Conservation (phyloP, 305 asterid genomes). For the Fraxinus albicans region DNA sequence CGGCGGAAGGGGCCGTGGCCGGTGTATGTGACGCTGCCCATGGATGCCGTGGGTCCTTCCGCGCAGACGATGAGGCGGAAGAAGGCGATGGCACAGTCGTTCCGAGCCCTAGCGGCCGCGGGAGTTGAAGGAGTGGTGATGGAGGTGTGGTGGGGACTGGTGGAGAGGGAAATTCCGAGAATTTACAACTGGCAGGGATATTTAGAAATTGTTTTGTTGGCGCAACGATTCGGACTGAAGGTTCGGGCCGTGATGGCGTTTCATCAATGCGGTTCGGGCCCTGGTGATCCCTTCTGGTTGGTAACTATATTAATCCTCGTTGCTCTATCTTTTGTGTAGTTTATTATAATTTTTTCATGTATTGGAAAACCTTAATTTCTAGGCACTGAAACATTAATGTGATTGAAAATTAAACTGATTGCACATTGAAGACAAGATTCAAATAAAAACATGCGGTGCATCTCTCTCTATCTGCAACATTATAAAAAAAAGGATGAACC, state of each 20-base stretch:
- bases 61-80: constrained; percentile 58
- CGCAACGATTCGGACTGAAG: constrained; percentile 55
- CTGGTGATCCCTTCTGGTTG: constrained; percentile 67
- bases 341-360: neutral
- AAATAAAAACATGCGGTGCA: neutral
- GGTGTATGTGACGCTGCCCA: constrained; percentile 73
- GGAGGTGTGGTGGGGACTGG: constrained; percentile 96
- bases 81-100: constrained; percentile 60
- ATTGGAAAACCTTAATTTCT: neutral
- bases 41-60: constrained; percentile 46
- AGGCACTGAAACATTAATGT: neutral
- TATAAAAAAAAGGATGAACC: neutral
- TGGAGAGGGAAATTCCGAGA: constrained; percentile 64
- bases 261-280: constrained; percentile 69
- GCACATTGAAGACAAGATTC: neutral
- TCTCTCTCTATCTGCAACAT: neutral
- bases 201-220: constrained; percentile 67
- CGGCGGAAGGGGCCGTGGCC: constrained; percentile 50
- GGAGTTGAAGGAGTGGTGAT: constrained; percentile 89
- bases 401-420: neutral
- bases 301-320: constrained; percentile 34
- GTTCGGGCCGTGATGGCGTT: constrained; percentile 78
- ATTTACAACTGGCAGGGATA: constrained; percentile 66
- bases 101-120: constrained; percentile 65
- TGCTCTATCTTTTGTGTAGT: too few relatives aligned